Base-by-base conservation (phyloP, 2,329 filamentous ascomycete genomes). In the Exophiala bonariae region DNA sequence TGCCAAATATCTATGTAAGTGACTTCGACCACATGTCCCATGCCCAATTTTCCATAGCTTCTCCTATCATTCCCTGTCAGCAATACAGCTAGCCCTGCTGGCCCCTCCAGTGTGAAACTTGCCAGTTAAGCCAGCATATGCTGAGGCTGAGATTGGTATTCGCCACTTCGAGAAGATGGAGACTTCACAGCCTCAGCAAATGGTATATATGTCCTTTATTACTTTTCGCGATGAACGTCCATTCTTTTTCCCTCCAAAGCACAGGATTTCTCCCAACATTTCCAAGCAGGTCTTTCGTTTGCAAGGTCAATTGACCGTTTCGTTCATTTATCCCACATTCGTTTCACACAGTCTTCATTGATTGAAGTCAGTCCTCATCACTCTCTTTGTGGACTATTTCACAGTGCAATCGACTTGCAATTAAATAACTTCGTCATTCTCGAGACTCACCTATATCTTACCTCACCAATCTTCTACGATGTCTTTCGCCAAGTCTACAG, bases 211-310 rank as follows among this genome's bases (percentile, higher is more conserved):
- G 9, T 38, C 17, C 19, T 7, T 16, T 35, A 39, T 22, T 5
- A 17, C 30, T 14, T 10, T 18, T 16, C 11, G 23, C 3, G 7
- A 11, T 26, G 19, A 3, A 10, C 13, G 9, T 18, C 19, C 17
- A 11, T 32, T 49, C 32, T 20, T 19, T 37, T 31, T 41, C 32
- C 28, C 31, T 22, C 36, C 50, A 52, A 42, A 49, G 42, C 42
- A 32, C 31, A 31, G 20, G 9, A 41, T 39, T 46, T 34, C 46
- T 20, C 36, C 49, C 36, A 40, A 41, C 37, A 36, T 36, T 41
- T 36, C 33, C 41, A 52, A 54, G 52, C 52, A 42, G 52, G 52
- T 49, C 52, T 54, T 54, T 54, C 52, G 7, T 54, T 51, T 54
- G 10, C 14, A 36, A 46, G 41, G 38, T 52, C 41, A 49, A 33